Evolutionary conservation across 2,329 filamentous ascomycete species (phyloP).

Genomic region (Lomentospora prolificans): DNA sequence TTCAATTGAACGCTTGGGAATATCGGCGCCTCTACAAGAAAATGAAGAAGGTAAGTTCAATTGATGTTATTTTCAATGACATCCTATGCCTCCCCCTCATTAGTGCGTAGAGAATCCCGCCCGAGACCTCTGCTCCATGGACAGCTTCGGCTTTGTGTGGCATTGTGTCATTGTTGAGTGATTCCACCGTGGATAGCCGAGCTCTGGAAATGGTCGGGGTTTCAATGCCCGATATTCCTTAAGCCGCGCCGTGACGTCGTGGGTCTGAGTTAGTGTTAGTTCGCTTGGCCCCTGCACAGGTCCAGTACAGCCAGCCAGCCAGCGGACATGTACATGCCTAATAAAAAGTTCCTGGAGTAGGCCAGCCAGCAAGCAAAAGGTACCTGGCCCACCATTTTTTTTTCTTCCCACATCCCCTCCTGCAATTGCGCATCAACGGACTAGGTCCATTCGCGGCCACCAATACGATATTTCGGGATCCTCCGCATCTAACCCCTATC

Average conservation of each 20-base stretch:
- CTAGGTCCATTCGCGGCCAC: not conserved
- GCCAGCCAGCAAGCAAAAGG: too few relatives aligned
- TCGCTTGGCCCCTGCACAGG: too few relatives aligned
- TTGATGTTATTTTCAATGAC: not conserved
- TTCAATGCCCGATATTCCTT: not conserved
- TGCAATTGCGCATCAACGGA: too few relatives aligned
- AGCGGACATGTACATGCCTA: too few relatives aligned
- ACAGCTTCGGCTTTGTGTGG: constrained; percentile 21
- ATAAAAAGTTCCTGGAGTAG: not conserved
- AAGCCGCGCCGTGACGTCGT: constrained; percentile 3
- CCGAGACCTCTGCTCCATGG: not conserved
- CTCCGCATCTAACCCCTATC: not conserved
- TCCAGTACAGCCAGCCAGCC: too few relatives aligned
- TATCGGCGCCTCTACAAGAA: not conserved
- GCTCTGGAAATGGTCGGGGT: not conserved
- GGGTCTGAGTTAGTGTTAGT: not conserved
- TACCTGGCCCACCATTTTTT: too few relatives aligned
- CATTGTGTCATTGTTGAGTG: constrained; percentile 22
- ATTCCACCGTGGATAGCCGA: constrained; percentile 28
- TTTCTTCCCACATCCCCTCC: too few relatives aligned
- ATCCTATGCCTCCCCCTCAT: not conserved
- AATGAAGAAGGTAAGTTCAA: not conserved
- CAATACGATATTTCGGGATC: not conserved
- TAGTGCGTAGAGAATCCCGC: not conserved
- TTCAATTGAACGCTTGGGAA: not conserved